These are phyloP conservation scores for Amborella trichopoda DNA, from an alignment of 164 flowering plant genomes.

Conservation along the genomic window DNA sequence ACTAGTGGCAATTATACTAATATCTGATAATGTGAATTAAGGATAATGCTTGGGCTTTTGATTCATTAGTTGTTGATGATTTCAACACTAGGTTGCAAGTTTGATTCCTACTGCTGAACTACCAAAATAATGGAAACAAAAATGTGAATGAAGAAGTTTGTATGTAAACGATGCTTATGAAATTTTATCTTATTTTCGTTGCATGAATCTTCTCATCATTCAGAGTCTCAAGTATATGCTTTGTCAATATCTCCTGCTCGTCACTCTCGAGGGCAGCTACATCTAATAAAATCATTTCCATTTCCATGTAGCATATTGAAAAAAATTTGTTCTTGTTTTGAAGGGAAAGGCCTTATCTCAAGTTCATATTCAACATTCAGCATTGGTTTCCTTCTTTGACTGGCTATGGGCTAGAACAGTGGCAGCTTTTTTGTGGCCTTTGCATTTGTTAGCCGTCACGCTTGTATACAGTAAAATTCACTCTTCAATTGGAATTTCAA, in stretches of 20 bases:
- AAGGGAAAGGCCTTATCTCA: constrained; percentile 68
- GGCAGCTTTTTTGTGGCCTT: constrained; percentile 53
- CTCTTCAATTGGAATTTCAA: constrained; percentile 71
- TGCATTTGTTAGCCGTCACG: constrained; percentile 65
- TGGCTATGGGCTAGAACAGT: constrained; percentile 50
- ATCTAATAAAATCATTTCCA: constrained; percentile 1
- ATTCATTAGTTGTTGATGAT: background rate
- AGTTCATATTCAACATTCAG: constrained; percentile 24
- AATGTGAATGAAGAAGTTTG: too few relatives aligned
- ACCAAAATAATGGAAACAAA: too few relatives aligned
- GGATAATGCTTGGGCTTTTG: background rate
- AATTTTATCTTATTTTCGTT: background rate
- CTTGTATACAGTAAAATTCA: constrained; percentile 74
- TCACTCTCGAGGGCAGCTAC: background rate
- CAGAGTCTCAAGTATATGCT: background rate
- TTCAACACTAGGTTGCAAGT: background rate
- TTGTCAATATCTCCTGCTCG: background rate
- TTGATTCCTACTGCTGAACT: background rate
- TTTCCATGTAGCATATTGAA: background rate
- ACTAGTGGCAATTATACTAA: background rate
- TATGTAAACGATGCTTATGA: too few relatives aligned
- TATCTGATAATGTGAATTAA: background rate
- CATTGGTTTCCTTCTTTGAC: constrained; percentile 33
- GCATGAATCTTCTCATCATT: background rate
- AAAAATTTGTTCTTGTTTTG: constrained; percentile 6